Evolutionary conservation across 2,329 filamentous ascomycete species (phyloP), one percentile per base, ranked within the genome.

Genomic region (Tolypocladium cylindrosporum): DNA sequence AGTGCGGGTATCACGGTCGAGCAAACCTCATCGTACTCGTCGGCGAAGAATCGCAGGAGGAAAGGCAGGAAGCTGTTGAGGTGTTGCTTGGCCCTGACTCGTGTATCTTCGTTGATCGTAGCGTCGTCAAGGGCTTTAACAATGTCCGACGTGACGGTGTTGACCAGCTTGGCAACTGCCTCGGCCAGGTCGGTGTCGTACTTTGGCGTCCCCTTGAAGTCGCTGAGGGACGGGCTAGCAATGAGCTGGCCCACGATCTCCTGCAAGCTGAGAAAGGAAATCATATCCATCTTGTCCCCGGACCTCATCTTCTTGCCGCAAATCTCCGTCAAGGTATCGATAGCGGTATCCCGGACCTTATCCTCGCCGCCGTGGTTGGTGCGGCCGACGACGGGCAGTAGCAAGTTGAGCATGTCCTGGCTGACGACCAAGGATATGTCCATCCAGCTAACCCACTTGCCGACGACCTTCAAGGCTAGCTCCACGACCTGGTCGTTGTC

Each of bases 391-490:
- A 97, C 84, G 63, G 94, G 89, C 67, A 97, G 87, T 59, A 99
- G 80, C 54, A 91, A 82, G 68, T 83, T 86, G 67, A 97, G 84
- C 82, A 96, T 94, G 57, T 87, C 84, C 69, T 92, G 85, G 72
- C 95, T 96, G 66, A 99, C 90, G 51, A 99, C 86, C 58, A 99
- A 79, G 55, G 89, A 89, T 66, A 99, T 97, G 69, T 97, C 94
- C 68, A 95, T 96, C 94, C 94, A 99, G 80, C 91, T 95, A 60
- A 96, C 91, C 93, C 94, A 99, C 71, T 93, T 94, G 42, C 91
- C 91, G 63, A 99, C 85, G n/a, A 91, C 88, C 73, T 88, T 91
- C 56, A 99, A 80, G 65, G 90, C 92, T 80, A 95, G 86, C 71
- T 97, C 91, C 50, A 96, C 82, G 59, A 97, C 82, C 48, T 75